phyloP scores from a whole-genome alignment of 306 rosid species.

The Sindora glabra region DNA sequence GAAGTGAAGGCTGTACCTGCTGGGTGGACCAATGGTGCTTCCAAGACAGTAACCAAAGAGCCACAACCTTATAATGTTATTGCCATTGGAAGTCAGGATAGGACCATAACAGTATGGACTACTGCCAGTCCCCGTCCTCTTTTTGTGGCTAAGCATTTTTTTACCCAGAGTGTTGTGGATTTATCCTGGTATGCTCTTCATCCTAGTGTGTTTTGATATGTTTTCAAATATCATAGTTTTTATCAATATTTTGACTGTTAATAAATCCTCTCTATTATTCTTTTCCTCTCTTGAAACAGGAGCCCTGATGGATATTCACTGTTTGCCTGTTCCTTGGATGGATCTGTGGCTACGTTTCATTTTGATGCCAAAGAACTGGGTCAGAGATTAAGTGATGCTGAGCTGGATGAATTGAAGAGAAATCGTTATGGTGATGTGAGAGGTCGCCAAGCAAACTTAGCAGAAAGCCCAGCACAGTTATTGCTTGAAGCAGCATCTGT shows the following conservation, averaged over 20 bases:
- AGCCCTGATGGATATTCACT: slow-evolving; percentile 97
- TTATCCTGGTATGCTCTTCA: slow-evolving; percentile 71
- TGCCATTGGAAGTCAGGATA: slow-evolving; percentile 98
- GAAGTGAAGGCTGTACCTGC: slow-evolving; percentile 67
- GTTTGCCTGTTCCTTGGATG: slow-evolving; percentile 97
- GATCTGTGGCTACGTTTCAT: slow-evolving; percentile 83
- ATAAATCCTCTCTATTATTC: background rate
- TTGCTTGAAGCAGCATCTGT: slow-evolving; percentile 88
- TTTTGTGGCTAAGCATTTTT: slow-evolving; percentile 99
- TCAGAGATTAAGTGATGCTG: slow-evolving; percentile 63
- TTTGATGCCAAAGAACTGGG: slow-evolving; percentile 92
- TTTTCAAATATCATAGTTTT: background rate
- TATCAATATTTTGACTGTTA: background rate
- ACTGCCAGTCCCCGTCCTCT: slow-evolving; percentile 98
- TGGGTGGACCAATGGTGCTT: slow-evolving; percentile 88
- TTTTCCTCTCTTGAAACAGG: slow-evolving; percentile 53
- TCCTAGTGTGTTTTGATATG: background rate
- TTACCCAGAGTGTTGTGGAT: slow-evolving; percentile 94
- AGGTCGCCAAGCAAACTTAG: slow-evolving; percentile 81
- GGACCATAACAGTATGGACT: slow-evolving; percentile 96
- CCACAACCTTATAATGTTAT: slow-evolving; percentile 88
- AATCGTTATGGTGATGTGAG: slow-evolving; percentile 91
- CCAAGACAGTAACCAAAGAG: slow-evolving; percentile 72
- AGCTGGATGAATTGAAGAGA: slow-evolving; percentile 82
- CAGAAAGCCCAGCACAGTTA: slow-evolving; percentile 91